Evolutionary conservation across 208 protist species (phyloP).

Genomic region (Jaenimonas drosophilae): DNA sequence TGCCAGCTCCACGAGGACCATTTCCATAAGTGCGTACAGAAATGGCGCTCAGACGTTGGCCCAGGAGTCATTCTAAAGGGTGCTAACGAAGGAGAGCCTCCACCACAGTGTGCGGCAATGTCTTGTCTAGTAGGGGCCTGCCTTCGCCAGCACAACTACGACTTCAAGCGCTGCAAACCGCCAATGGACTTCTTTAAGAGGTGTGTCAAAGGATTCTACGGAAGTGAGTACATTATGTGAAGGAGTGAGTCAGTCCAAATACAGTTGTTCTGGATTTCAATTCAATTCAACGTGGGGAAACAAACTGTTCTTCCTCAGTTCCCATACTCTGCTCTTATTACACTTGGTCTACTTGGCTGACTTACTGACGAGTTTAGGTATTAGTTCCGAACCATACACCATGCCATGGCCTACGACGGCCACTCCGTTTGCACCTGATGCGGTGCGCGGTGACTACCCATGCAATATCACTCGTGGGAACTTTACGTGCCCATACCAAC

Average conservation of each 20-base stretch:
- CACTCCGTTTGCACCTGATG: too few species aligned
- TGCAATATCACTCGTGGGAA: too few species aligned
- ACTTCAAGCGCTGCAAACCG: slow-evolving; percentile 58
- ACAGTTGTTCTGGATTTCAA: too few species aligned
- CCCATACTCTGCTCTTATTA: not conserved
- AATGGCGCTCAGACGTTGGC: slow-evolving; percentile 39
- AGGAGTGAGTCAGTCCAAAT: too few species aligned
- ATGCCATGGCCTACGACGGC: too few species aligned
- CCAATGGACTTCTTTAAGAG: slow-evolving; percentile 74
- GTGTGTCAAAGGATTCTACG: slow-evolving; percentile 72
- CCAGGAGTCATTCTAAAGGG: slow-evolving; percentile 36
- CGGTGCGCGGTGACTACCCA: too few species aligned
- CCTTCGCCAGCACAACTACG: slow-evolving; percentile 58
- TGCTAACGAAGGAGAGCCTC: slow-evolving; percentile 64
- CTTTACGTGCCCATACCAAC: too few species aligned
- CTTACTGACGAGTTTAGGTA: too few species aligned
- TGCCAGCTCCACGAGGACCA: slow-evolving; percentile 17
- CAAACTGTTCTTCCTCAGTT: not conserved
- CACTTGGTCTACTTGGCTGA: too few species aligned
- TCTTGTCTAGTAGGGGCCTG: slow-evolving; percentile 68
- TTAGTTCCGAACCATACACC: too few species aligned
- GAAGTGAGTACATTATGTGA: slow-evolving; percentile 53
- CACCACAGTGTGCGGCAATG: slow-evolving; percentile 61
- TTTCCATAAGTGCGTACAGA: slow-evolving; percentile 52
- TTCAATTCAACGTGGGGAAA: too few species aligned